Conservation (phyloP, 805 yeast genomes). For the Ogataea dorogensis region DNA sequence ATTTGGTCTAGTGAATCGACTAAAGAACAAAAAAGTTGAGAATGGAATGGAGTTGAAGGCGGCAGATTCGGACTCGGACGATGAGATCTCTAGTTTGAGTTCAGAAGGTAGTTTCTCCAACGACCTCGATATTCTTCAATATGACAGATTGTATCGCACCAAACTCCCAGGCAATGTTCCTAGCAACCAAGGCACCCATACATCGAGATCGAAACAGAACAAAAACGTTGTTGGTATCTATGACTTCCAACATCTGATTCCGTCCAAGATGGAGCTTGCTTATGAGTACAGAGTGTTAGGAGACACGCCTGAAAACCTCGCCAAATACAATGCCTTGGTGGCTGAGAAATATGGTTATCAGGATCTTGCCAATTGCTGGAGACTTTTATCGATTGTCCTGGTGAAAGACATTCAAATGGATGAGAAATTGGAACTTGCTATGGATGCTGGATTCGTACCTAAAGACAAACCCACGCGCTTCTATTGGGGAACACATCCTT, state of each 20-base stretch:
- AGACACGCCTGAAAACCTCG: constrained; percentile 60
- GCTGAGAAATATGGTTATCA: constrained; percentile 61
- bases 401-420: constrained; percentile 40
- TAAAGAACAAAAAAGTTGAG: constrained; percentile 28
- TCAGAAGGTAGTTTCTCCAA: constrained; percentile 62
- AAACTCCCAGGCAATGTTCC: constrained; percentile 49
- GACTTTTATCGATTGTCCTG: constrained; percentile 47
- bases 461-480: constrained; percentile 30
- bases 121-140: constrained; percentile 64
- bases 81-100: constrained; percentile 29
- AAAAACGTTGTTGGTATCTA: constrained; percentile 59
- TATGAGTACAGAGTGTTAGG: constrained; percentile 64
- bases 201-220: constrained; percentile 25
- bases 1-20: constrained; percentile 39
- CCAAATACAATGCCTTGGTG: constrained; percentile 66
- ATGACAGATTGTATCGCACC: constrained; percentile 51
- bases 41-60: constrained; percentile 22
- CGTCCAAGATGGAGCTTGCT: constrained; percentile 72
- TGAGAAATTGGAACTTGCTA: constrained; percentile 19
- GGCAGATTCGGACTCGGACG: constrained; percentile 22
- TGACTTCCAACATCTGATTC: constrained; percentile 69
- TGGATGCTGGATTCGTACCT: constrained; percentile 13
- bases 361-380: constrained; percentile 77
- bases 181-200: constrained; percentile 27
- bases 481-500: constrained; percentile 80